Base-by-base conservation (phyloP, 805 yeast genomes). In the Candida odintsovae region DNA sequence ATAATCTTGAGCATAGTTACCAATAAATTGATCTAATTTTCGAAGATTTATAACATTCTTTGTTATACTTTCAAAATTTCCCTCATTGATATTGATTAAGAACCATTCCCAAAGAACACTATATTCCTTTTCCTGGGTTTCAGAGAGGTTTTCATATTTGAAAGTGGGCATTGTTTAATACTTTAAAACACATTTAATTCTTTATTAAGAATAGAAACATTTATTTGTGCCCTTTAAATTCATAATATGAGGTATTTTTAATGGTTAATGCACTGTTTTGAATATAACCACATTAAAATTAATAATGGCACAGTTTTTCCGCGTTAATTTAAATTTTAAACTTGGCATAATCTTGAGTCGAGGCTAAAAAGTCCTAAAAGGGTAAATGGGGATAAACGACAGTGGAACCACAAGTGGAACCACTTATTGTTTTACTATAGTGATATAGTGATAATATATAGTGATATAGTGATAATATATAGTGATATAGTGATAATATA, bases 101-200 rank as follows among this genome's bases (percentile, higher is more conserved):
- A 65, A 67, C 72, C 72, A 68, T 18, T 67, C 58, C 66, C 69
- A 65, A 18, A 66, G 50, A 13, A 64, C 67, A 43, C 66, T 62
- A 23, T 60, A 61, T 44, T 62, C 64, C 41, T 64, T 61, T 25
- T 61, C 67, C 39, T 54, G 61, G 36, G 59, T 56, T 35, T 64
- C 63, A 9, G 56, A 56, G 7, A 66, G 64, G 42, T 60, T 57
- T 12, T 41, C 37, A 38, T 50, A 48, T 18, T 44, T 37, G 36
- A 42, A 38, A 4, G 51, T 48, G 44, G 43, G 28, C 50, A 47
- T 47, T n/a, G 22, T 36, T n/a, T n/a, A n/a, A n/a, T n/a, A n/a
- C n/a, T n/a, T n/a, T n/a, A n/a, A n/a, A n/a, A n/a, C n/a, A n/a
- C n/a, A n/a, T n/a, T n/a, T n/a, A n/a, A n/a, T n/a, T n/a, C 18